Conservation (phyloP, 2,329 filamentous ascomycete species). For the Verticillium dahliae region DNA sequence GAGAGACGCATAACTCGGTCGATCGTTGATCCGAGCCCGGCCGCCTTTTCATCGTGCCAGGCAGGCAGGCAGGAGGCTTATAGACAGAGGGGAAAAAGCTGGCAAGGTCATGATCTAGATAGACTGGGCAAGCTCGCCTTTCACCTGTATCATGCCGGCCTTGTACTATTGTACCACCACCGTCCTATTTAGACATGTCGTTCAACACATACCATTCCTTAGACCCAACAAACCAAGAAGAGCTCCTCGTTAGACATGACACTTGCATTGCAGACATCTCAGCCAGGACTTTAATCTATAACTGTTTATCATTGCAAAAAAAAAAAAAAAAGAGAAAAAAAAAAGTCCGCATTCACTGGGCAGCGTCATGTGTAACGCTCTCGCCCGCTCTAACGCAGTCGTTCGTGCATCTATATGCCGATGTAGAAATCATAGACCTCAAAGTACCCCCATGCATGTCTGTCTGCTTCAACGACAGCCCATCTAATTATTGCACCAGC, state of each 20-base stretch:
- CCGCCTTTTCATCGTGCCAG: too few relatives aligned
- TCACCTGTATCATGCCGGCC: too few relatives aligned
- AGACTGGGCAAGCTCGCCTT: too few relatives aligned
- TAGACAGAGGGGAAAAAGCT: too few relatives aligned
- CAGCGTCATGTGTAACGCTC: neutral
- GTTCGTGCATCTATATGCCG: neutral
- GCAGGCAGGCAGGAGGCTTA: too few relatives aligned
- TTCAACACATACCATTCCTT: too few relatives aligned
- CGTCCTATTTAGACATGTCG: too few relatives aligned
- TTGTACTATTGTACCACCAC: too few relatives aligned
- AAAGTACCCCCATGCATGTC: neutral
- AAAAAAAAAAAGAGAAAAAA: too few relatives aligned
- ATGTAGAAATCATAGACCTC: neutral
- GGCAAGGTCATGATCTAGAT: too few relatives aligned
- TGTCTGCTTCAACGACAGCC: neutral
- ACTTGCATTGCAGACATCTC: neutral
- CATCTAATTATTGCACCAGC: slow-evolving; percentile 8
- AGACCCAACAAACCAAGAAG: too few relatives aligned
- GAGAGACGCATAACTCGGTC: neutral
- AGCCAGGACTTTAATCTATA: neutral
- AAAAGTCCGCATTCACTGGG: neutral
- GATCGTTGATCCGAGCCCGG: neutral
- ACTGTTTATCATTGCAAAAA: neutral
- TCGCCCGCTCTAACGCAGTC: neutral
- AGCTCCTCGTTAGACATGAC: neutral